Base-by-base conservation (phyloP, 331 rosid species). In the Acacia concinna region DNA sequence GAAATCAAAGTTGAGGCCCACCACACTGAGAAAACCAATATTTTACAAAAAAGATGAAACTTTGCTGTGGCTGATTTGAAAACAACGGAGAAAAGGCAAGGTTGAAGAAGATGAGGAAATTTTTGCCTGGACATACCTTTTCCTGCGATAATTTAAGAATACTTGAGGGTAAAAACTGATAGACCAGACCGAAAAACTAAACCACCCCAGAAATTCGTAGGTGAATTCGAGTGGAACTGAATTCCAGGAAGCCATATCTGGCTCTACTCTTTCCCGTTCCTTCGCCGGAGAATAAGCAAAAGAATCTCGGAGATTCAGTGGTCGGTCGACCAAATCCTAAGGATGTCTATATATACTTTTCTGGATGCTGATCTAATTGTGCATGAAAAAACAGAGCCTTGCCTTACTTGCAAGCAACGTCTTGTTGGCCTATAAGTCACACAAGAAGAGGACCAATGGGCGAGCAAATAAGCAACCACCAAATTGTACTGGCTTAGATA, bases 101-200 rank as follows among this genome's bases (percentile, higher is more conserved):
- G 23, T 5, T 51, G 25, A 20, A 51, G 57, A 20, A 20, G 57
- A 17, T 51, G 3, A 51, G 10, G 10, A 51, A 18, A 20, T 51
- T 51, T 20, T 6, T 6, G 18, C 1, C 0, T 20, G 57, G 25
- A 10, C 18, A 51, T 15, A 88, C 89, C 89, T 88, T 47, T 81
- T 88, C 83, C 89, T 84, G 32, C 86, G 85, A 13, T 90, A 95
- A 84, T 95, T 95, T 77, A 91, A 86, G 82, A 95, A 87, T 84
- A 90, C 88, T 80, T 92, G 98, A 12, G 98, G 98, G 79, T 92
- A 95, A 91, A 89, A 88, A 74, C 94, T 88, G 79, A 93, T 77
- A 28, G 96, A 90, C 97, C 97, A 95, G 6, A 89, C 78, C 59
- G 82, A 1, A 70, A 92, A 95, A 62, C 96, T 96, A 23, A 86